Conservation (phyloP, 108 stramenopile species). For the Phaeodactylum tricornutum region DNA sequence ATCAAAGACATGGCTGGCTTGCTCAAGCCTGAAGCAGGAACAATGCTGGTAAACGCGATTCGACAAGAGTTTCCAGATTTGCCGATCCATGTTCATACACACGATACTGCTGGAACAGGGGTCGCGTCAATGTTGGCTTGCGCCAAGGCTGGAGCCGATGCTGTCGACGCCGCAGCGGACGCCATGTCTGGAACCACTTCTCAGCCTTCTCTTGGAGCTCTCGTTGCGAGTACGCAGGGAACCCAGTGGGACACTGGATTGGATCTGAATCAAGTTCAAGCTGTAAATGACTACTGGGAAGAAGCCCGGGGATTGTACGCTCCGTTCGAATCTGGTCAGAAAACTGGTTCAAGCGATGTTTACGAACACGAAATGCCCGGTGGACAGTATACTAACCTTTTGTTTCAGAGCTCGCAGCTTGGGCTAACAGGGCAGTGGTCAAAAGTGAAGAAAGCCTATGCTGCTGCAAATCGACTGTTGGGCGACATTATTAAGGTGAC, state of each 20-base stretch:
- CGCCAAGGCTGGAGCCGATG: constrained; percentile 92
- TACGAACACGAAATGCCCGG: constrained; percentile 97
- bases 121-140: constrained; percentile 92
- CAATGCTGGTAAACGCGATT: constrained; percentile 65
- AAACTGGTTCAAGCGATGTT: constrained; percentile 87
- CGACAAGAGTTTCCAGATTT: constrained; percentile 84
- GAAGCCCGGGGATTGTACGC: constrained; percentile 86
- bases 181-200: constrained; percentile 93
- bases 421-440: constrained; percentile 90
- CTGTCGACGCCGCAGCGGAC: constrained; percentile 89
- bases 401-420: constrained; percentile 88
- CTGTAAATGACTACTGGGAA: constrained; percentile 93
- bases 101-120: constrained; percentile 84
- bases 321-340: constrained; percentile 95
- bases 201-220: constrained; percentile 91
- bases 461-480: constrained; percentile 83
- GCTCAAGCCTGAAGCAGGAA: constrained; percentile 85
- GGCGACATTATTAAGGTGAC: constrained; percentile 99
- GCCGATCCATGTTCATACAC: constrained; percentile 84
- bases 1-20: constrained; percentile 98
- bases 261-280: constrained; percentile 41
- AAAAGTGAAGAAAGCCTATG: constrained; percentile 86
- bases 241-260: constrained; percentile 88
- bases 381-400: constrained; percentile 95
- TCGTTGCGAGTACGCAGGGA: constrained; percentile 75